Percentiles rank a stretch among this genome's conserved stretches.
Conservation (phyloP, 2,329 filamentous ascomycete species). For the Fusarium nisikadoi region DNA sequence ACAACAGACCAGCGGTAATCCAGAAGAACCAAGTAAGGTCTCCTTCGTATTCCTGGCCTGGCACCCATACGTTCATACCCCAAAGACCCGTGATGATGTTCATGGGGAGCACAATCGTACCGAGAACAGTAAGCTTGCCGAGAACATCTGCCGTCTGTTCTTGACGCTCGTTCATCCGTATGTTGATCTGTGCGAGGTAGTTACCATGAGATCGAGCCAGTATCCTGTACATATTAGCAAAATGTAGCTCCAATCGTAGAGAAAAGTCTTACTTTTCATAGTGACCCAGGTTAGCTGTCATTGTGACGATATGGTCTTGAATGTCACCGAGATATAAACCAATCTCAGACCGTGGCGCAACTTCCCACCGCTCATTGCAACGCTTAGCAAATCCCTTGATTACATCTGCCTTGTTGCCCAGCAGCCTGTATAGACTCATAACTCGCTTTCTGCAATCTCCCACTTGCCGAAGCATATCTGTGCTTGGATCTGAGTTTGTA, state of each 20-base stretch:
- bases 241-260: not conserved
- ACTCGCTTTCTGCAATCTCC: conserved; percentile 97
- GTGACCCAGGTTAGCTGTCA: conserved; percentile 95
- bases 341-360: conserved; percentile 94
- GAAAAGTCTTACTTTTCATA: conserved; percentile 83
- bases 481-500: conserved; percentile 60
- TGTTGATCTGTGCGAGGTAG: conserved; percentile 99
- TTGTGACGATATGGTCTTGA: conserved; percentile 98
- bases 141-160: conserved; percentile 96
- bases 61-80: conserved; percentile 99
- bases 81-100: conserved; percentile 98
- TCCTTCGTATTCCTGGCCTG: conserved; percentile 84
- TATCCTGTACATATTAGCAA: conserved; percentile 65
- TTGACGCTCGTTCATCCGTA: conserved; percentile 97
- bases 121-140: conserved; percentile 92
- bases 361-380: conserved; percentile 98
- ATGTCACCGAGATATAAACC: conserved; percentile 98
- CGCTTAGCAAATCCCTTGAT: conserved; percentile 99
- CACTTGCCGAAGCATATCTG: conserved; percentile 91
- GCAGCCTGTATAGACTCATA: conserved; percentile 90
- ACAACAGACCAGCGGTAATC: conserved; percentile 77
- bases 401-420: conserved; percentile 98
- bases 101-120: conserved; percentile 97
- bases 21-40: conserved; percentile 80
- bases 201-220: conserved; percentile 92